Evolutionary conservation across 345 rosid genomes (phyloP).

Genomic region (Anastatica hierochuntica): DNA sequence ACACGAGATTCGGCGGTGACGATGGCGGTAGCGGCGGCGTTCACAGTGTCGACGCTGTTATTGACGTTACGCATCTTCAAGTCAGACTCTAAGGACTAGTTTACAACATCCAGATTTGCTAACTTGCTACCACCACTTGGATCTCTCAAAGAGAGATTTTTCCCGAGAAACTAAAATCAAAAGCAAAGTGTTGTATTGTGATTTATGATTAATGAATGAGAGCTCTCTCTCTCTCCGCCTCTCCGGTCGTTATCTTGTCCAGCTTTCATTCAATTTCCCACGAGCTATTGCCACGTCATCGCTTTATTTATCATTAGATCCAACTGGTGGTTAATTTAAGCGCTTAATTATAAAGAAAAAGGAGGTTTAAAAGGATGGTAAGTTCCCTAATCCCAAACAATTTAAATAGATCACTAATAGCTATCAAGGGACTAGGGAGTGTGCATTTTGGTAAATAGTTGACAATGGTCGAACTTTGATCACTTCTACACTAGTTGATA

Average conservation of each 20-base stretch:
- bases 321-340: too few species aligned
- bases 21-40: constrained; percentile 95
- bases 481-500: too few species aligned
- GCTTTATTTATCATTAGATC: too few species aligned
- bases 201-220: constrained; percentile 4
- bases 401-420: too few species aligned
- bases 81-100: constrained; percentile 17
- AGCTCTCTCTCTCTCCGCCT: constrained; percentile 18
- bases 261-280: constrained; percentile 42
- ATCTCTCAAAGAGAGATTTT: constrained; percentile 23
- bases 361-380: too few species aligned
- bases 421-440: too few species aligned
- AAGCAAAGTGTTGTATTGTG: neutral
- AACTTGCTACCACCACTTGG: too few species aligned
- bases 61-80: constrained; percentile 41
- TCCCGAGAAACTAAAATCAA: constrained; percentile 14
- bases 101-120: constrained; percentile 18
- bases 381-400: too few species aligned
- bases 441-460: too few species aligned
- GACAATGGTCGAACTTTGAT: too few species aligned
- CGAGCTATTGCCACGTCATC: too few species aligned
- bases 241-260: constrained; percentile 47
- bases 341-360: too few species aligned
- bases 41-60: constrained; percentile 62
- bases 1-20: constrained; percentile 77